A percentile compares a stretch with the other conserved stretches of the same genome.
These are phyloP conservation scores for Hanseniaspora nectarophila DNA, from an alignment of 805 yeast species.

Conservation along the genomic window DNA sequence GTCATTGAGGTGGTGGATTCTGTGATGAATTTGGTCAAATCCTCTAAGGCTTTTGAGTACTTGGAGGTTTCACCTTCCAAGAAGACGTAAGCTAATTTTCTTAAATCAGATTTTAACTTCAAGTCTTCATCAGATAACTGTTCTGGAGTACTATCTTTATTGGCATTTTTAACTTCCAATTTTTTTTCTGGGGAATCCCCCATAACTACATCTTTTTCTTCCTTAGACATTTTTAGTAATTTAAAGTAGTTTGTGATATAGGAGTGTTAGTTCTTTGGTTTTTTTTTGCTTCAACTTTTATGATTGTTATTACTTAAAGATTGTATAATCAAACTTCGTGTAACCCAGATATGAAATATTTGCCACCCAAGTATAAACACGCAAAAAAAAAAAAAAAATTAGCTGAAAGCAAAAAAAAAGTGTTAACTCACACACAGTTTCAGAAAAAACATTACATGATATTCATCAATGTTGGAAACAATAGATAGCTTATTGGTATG, in stretches of 20 bases:
- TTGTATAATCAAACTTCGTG: neutral
- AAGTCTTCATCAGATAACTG: constrained; percentile 78
- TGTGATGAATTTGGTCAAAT: constrained; percentile 65
- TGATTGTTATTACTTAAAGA: too few species aligned
- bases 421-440: too few species aligned
- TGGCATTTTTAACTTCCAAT: neutral
- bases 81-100: constrained; percentile 70
- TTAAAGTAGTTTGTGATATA: too few species aligned
- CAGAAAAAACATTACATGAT: too few species aligned
- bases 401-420: neutral
- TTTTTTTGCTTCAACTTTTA: too few species aligned
- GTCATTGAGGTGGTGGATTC: constrained; percentile 98
- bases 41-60: constrained; percentile 50
- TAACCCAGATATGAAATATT: neutral
- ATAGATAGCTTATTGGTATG: too few species aligned
- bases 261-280: too few species aligned
- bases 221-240: constrained; percentile 9
- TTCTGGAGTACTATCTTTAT: neutral
- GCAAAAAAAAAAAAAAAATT: neutral
- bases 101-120: constrained; percentile 75
- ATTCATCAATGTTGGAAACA: too few species aligned
- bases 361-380: neutral
- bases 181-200: neutral
- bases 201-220: constrained; percentile 8
- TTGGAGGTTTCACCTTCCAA: constrained; percentile 37